Conservation (phyloP, 129 eudicot species). For the Tanacetum coccineum region DNA sequence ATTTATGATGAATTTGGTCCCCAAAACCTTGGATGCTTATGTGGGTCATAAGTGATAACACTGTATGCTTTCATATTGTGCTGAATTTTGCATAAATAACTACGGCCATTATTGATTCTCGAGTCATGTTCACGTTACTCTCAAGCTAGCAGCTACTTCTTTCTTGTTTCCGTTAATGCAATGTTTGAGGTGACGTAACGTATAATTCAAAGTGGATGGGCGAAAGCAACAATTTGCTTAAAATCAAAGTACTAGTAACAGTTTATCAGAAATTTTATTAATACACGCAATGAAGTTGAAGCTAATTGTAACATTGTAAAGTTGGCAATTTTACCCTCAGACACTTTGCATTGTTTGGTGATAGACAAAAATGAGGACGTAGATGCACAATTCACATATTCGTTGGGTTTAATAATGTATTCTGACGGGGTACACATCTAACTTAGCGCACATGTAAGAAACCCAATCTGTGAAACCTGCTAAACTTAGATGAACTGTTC, state of each 20-base stretch:
- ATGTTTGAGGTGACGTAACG: background rate
- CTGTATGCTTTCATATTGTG: background rate
- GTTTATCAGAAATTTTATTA: background rate
- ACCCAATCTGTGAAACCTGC: background rate
- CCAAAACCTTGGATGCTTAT: no score
- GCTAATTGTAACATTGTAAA: conserved; percentile 2
- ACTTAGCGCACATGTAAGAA: background rate
- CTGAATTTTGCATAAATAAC: conserved; percentile 5
- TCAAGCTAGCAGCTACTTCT: background rate
- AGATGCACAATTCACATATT: background rate
- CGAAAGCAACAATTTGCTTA: background rate
- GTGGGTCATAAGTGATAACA: no score
- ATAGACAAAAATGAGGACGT: background rate
- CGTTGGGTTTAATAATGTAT: background rate
- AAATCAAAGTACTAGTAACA: background rate
- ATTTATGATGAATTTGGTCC: no score
- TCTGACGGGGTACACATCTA: background rate
- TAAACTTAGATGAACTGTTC: background rate
- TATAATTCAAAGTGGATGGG: background rate
- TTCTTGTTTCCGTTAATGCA: background rate
- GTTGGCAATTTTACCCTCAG: conserved; percentile 1
- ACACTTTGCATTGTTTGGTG: background rate
- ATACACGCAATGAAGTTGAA: conserved; percentile 10
- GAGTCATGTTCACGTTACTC: conserved; percentile 9
- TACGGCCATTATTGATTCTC: conserved; percentile 6